phyloP scores from a whole-genome alignment of 148 eudicot species.

The Mesembryanthemum crystallinum region DNA sequence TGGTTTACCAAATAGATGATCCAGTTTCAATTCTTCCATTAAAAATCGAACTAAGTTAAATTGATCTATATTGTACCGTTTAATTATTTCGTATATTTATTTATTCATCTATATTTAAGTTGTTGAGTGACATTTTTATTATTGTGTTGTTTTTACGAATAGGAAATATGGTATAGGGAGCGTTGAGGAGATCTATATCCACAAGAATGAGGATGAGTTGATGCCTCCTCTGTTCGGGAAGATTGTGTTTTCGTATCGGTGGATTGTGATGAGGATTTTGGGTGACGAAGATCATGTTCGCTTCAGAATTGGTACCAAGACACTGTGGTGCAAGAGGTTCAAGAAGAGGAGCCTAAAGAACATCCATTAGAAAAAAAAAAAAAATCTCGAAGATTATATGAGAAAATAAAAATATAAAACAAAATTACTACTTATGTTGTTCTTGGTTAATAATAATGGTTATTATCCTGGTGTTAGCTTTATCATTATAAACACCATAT shows the following conservation, averaged over 20 bases:
- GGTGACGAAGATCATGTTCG: not conserved
- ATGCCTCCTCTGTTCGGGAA: not conserved
- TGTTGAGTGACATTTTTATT: not conserved
- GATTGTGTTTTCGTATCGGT: not conserved
- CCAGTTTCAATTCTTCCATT: too few species aligned
- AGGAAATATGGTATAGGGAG: slow-evolving; percentile 11
- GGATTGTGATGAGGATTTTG: not conserved
- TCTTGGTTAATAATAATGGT: too few species aligned
- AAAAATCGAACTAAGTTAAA: too few species aligned
- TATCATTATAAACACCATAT: too few species aligned
- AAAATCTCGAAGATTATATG: too few species aligned
- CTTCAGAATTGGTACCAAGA: not conserved
- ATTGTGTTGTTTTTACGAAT: not conserved
- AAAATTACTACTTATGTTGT: too few species aligned
- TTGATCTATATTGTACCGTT: too few species aligned
- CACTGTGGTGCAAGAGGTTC: slow-evolving; percentile 9
- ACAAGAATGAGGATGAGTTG: not conserved
- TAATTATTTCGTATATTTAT: not conserved
- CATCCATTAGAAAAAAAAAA: too few species aligned
- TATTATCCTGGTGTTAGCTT: too few species aligned
- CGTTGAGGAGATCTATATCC: slow-evolving; percentile 8
- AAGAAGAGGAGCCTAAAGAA: not conserved
- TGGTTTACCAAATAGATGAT: too few species aligned
- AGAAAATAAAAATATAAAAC: too few species aligned
- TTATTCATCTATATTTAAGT: not conserved